phyloP scores from a whole-genome alignment of 169 alveolate species.

The Hepatocystis sp. region DNA sequence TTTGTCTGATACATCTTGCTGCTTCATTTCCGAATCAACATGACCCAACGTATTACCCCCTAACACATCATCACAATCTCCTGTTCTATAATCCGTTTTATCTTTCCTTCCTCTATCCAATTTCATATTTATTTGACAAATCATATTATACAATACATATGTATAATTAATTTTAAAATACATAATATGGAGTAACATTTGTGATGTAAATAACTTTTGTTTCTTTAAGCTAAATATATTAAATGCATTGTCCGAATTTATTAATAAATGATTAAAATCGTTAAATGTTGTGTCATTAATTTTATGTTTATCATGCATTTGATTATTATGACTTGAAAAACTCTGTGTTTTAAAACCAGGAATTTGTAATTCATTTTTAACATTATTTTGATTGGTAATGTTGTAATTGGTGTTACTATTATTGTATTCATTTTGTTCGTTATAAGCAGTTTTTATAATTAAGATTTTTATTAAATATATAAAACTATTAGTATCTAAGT shows the following conservation, averaged over 20 bases:
- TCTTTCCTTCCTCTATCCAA: background rate
- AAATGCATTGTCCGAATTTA: constrained; percentile 57
- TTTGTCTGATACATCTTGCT: background rate
- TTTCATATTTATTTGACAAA: constrained; percentile 9
- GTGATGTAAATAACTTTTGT: constrained; percentile 33
- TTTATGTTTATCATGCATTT: constrained; percentile 22
- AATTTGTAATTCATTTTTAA: too few relatives aligned
- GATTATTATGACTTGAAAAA: constrained; percentile 5
- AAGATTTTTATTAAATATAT: constrained; percentile 47
- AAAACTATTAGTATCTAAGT: constrained; percentile 64
- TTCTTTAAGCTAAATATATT: constrained; percentile 26
- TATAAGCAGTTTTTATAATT: constrained; percentile 41
- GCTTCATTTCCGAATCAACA: background rate
- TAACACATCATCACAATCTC: background rate
- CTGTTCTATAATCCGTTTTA: background rate
- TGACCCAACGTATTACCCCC: background rate
- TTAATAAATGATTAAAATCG: constrained; percentile 56
- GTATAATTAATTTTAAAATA: constrained; percentile 69
- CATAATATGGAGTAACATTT: constrained; percentile 72
- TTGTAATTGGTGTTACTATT: too few relatives aligned
- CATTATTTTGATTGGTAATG: too few relatives aligned
- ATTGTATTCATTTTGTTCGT: constrained; percentile 37
- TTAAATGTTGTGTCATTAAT: constrained; percentile 9
- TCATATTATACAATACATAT: constrained; percentile 42
- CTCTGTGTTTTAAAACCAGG: constrained; percentile 12